Evolutionary conservation across 2,329 filamentous ascomycete species (phyloP).

Genomic region (Nemania diffusa): DNA sequence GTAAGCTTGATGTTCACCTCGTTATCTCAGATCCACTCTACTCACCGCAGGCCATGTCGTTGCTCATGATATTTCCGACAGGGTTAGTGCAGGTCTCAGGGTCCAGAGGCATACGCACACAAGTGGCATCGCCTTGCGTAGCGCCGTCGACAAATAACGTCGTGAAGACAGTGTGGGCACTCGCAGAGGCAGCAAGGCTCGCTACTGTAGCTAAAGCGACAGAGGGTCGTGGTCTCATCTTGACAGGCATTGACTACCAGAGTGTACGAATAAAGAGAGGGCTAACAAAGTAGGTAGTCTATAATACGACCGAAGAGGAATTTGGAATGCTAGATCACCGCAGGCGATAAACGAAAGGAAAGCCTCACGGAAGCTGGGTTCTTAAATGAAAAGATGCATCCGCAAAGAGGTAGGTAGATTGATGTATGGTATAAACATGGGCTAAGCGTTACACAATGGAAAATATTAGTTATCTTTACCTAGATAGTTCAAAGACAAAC

Average conservation of each 20-base stretch:
- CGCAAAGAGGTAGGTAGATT: constrained; percentile 5
- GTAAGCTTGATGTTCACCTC: constrained; percentile 40
- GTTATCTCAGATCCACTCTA: constrained; percentile 37
- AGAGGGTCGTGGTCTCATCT: constrained; percentile 52
- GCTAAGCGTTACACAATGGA: background rate
- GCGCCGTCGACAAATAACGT: constrained; percentile 70
- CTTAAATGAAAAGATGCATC: constrained; percentile 23
- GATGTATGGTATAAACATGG: background rate
- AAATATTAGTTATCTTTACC: too few relatives aligned
- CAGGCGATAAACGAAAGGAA: constrained; percentile 26
- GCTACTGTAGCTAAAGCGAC: constrained; percentile 50
- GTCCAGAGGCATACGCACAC: constrained; percentile 72
- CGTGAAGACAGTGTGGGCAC: constrained; percentile 71
- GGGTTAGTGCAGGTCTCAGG: constrained; percentile 65
- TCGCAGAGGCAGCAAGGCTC: constrained; percentile 51
- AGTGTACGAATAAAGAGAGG: background rate
- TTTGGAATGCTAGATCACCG: background rate
- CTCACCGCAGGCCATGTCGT: constrained; percentile 78
- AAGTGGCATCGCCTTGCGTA: constrained; percentile 76
- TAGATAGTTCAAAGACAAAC: too few relatives aligned
- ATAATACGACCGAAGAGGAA: background rate
- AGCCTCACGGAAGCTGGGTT: constrained; percentile 35
- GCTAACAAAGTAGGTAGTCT: background rate
- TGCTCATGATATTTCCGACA: constrained; percentile 65
- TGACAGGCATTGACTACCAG: background rate